Base-by-base conservation (phyloP, 2,329 filamentous ascomycete genomes). In the Aspergillus persii region DNA sequence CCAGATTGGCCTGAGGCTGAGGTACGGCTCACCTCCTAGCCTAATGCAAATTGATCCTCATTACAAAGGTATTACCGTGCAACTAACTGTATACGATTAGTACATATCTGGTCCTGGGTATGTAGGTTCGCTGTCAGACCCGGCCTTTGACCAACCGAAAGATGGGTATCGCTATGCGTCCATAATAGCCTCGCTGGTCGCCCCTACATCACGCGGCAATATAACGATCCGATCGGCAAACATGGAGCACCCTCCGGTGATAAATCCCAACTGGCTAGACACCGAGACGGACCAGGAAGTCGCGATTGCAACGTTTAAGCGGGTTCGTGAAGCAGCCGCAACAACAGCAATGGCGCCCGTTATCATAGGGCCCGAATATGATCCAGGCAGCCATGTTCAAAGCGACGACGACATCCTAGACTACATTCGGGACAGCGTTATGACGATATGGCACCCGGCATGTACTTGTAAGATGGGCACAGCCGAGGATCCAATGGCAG, bases 181-280 rank as follows among this genome's bases (percentile, higher is more conserved):
- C 2, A 58, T 78, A 1, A 51, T 65, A 1, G 69, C 63, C 1
- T 74, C 72, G 0, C 66, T 83, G 0, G 69, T 78, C 2, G 72
- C 79, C 0, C 77, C 79, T 3, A 59, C 74, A 0, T 81, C 79
- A 0, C 75, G 77, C 0, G 81, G 81, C 4, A 81, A 70, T 50
- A 68, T 83, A 1, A 78, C 75, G 0, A 72, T 83, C n/a, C 53
- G 54, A 0, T 77, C 74, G 0, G 54, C 66, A n/a, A 68, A 74
- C 12, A 74, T 69, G 0, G 56, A 62, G 0, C 71, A 74, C 23
- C 61, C 62, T 0, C 81, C 81, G 0, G 61, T 76, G 12, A 77
- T 82, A 60, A 72, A 81, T 61, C 78, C 80, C 1, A 77, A 78
- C 61, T 83, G 75, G 72, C 69, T 83, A 1, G 69, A 69, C 1